Evolutionary conservation across 2,329 filamentous ascomycete species (phyloP).

Genomic region (Grosmannia clavigera): DNA sequence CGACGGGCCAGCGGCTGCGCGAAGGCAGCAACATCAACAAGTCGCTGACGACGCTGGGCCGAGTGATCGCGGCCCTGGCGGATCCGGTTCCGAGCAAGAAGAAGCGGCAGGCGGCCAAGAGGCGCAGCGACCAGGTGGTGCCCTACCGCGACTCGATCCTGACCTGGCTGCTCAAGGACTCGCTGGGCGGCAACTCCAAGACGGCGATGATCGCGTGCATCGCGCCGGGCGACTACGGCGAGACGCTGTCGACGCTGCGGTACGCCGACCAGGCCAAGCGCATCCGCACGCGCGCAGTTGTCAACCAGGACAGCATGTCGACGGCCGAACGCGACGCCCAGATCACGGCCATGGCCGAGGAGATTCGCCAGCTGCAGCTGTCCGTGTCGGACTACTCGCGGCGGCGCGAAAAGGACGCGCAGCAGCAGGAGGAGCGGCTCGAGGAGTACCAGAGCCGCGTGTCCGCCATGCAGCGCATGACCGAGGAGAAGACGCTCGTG

Average conservation of each 20-base stretch:
- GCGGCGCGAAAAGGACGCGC: slow-evolving; percentile 60
- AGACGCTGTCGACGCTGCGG: slow-evolving; percentile 87
- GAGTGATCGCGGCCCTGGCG: slow-evolving; percentile 86
- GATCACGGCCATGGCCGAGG: slow-evolving; percentile 88
- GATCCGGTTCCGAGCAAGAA: slow-evolving; percentile 39
- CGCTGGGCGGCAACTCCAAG: slow-evolving; percentile 90
- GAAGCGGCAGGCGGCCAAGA: slow-evolving; percentile 23
- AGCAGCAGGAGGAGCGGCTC: slow-evolving; percentile 64
- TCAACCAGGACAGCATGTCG: slow-evolving; percentile 92
- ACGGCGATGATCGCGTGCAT: slow-evolving; percentile 99
- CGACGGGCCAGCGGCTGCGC: slow-evolving; percentile 77
- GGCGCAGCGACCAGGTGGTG: slow-evolving; percentile 53
- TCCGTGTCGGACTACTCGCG: slow-evolving; percentile 52
- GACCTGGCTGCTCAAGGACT: slow-evolving; percentile 86
- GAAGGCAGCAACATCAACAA: slow-evolving; percentile 99
- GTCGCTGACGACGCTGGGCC: slow-evolving; percentile 85
- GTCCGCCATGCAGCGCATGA: slow-evolving; percentile 78
- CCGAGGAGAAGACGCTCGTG: slow-evolving; percentile 87
- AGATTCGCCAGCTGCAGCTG: slow-evolving; percentile 77
- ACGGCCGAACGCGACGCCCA: slow-evolving; percentile 89
- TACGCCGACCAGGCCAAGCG: slow-evolving; percentile 97
- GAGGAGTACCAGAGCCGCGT: slow-evolving; percentile 95
- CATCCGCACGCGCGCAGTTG: slow-evolving; percentile 84
- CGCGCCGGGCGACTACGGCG: slow-evolving; percentile 87
- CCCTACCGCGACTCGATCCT: slow-evolving; percentile 85